These are phyloP conservation scores for Mycosphaerella sp. DNA, from an alignment of 2,329 filamentous ascomycete species.

Conservation along the genomic window DNA sequence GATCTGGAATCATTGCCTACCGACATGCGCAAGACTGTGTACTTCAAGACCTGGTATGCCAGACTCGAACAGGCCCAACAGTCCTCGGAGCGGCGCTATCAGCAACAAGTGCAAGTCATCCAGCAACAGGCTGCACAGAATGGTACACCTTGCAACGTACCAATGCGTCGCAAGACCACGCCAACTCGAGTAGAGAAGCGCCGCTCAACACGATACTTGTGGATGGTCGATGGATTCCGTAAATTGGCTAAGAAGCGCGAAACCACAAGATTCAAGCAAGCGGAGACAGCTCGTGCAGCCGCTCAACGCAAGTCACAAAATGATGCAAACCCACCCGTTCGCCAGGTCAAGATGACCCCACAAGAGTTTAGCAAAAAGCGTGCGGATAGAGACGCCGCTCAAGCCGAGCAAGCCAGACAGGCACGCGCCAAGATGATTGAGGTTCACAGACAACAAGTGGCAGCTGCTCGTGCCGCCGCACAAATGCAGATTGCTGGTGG, in stretches of 20 bases:
- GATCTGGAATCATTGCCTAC: constrained; percentile 81
- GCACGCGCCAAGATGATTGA: constrained; percentile 36
- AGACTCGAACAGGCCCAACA: constrained; percentile 58
- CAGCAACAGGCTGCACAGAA: constrained; percentile 45
- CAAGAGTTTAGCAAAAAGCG: constrained; percentile 86
- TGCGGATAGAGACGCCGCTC: constrained; percentile 70
- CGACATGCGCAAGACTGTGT: constrained; percentile 92
- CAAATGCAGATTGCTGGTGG: constrained; percentile 25
- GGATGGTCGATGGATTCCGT: constrained; percentile 87
- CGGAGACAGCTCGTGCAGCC: constrained; percentile 63
- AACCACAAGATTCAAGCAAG: constrained; percentile 75
- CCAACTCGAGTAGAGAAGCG: constrained; percentile 82
- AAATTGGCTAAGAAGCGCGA: constrained; percentile 95
- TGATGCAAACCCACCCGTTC: constrained; percentile 24
- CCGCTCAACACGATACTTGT: constrained; percentile 77
- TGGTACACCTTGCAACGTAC: constrained; percentile 42
- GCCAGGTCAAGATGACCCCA: constrained; percentile 61
- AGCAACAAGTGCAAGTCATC: constrained; percentile 48
- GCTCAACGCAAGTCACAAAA: constrained; percentile 65
- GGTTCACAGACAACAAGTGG: constrained; percentile 34
- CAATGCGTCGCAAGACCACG: constrained; percentile 63
- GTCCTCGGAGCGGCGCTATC: constrained; percentile 53
- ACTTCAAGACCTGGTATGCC: constrained; percentile 72
- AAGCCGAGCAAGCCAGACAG: constrained; percentile 40
- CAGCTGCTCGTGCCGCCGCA: constrained; percentile 35